phyloP scores from a whole-genome alignment of 2,329 filamentous ascomycete species.

The Fusarium sp. region DNA sequence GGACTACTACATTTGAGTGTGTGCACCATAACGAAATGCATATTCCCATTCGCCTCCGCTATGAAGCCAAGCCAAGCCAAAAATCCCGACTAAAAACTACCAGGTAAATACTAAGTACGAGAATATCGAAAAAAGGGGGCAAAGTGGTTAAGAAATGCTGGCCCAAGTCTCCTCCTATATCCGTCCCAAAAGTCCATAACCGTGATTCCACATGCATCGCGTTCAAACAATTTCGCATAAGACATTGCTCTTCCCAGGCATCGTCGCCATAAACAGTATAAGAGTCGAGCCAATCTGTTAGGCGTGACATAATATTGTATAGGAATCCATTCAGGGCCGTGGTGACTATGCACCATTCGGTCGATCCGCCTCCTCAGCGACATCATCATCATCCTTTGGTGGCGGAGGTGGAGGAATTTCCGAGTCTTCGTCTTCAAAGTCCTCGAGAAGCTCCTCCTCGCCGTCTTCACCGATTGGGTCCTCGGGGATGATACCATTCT shows the following conservation, averaged over 20 bases:
- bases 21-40: conserved; percentile 12
- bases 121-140: conserved; percentile 33
- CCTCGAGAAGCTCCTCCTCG: conserved; percentile 31
- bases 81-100: conserved; percentile 34
- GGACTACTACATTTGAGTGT: not conserved
- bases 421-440: conserved; percentile 16
- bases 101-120: conserved; percentile 28
- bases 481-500: conserved; percentile 66
- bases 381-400: conserved; percentile 36
- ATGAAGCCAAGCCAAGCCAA: conserved; percentile 38
- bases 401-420: conserved; percentile 14
- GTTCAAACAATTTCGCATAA: conserved; percentile 35
- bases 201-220: conserved; percentile 28
- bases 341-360: conserved; percentile 35
- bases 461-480: conserved; percentile 56
- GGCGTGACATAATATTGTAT: conserved; percentile 11
- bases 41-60: conserved; percentile 50
- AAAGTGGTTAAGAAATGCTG: conserved; percentile 9
- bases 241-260: conserved; percentile 27
- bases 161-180: conserved; percentile 19
- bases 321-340: conserved; percentile 2
- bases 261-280: conserved; percentile 36
- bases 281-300: conserved; percentile 8
- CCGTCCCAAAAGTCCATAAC: conserved; percentile 14
- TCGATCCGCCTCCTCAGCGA: conserved; percentile 19